Evolutionary conservation across 306 rosid species (phyloP).

Genomic region (Heteromeles arbutifolia): DNA sequence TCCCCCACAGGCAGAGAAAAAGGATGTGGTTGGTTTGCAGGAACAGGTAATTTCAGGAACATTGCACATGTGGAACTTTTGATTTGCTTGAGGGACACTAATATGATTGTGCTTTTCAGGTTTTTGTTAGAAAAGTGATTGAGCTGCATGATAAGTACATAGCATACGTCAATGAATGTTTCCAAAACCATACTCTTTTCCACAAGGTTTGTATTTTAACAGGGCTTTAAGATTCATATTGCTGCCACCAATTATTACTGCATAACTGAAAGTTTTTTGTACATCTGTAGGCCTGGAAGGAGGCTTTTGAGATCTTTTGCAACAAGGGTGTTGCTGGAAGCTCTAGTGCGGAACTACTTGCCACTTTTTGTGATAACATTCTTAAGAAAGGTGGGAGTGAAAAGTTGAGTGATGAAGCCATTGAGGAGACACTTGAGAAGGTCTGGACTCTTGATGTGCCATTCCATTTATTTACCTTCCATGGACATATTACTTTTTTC

Average conservation of each 20-base stretch:
- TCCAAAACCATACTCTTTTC: conserved; percentile 71
- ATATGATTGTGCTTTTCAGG: conserved; percentile 34
- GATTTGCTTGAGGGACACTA: conserved; percentile 19
- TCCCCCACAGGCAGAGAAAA: conserved; percentile 72
- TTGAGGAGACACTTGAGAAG: conserved; percentile 79
- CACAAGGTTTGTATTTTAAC: conserved; percentile 35
- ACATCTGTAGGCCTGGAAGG: conserved; percentile 35
- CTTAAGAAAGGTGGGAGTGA: conserved; percentile 57
- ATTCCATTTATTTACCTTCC: background rate
- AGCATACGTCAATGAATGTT: conserved; percentile 68
- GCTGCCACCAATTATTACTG: background rate
- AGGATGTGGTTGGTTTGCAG: conserved; percentile 57
- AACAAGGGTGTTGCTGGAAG: conserved; percentile 55
- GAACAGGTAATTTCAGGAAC: conserved; percentile 35
- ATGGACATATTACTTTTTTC: background rate
- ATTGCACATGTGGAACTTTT: background rate
- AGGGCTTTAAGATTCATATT: conserved; percentile 3
- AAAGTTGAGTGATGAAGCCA: conserved; percentile 53
- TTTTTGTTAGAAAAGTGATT: conserved; percentile 49
- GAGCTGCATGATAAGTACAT: conserved; percentile 53
- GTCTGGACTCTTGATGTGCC: conserved; percentile 29
- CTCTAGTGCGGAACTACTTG: conserved; percentile 46
- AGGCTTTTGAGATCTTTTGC: conserved; percentile 52
- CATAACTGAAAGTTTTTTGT: conserved; percentile 10
- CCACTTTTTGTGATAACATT: conserved; percentile 48